phyloP scores from a whole-genome alignment of 2,329 filamentous ascomycete genomes.

The Trichophyton mentagrophytes region DNA sequence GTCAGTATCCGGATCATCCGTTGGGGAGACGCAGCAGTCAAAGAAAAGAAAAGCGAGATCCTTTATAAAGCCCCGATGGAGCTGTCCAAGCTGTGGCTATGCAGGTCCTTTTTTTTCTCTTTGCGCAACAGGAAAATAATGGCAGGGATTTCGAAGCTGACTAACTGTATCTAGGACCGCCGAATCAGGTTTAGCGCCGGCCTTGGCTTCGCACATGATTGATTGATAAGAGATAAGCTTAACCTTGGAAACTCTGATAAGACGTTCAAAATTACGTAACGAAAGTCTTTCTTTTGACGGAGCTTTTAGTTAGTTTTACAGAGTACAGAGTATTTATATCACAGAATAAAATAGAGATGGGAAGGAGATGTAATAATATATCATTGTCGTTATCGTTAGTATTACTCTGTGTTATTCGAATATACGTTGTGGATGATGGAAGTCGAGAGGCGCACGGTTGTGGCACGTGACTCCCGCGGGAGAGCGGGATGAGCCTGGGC shows the following conservation, averaged over 20 bases:
- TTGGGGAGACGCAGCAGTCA: neutral
- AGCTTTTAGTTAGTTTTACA: no score
- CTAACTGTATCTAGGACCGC: neutral
- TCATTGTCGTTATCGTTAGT: no score
- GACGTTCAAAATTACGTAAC: neutral
- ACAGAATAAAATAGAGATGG: no score
- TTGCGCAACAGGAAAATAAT: neutral
- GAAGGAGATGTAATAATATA: no score
- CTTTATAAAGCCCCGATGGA: neutral
- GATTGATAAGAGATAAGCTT: constrained; percentile 4
- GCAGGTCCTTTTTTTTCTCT: neutral
- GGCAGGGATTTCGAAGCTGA: neutral
- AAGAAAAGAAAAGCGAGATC: neutral
- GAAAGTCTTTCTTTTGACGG: neutral
- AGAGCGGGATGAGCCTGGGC: no score
- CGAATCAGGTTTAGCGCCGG: neutral
- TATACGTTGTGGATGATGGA: no score
- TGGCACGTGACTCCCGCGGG: no score
- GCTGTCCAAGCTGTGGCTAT: neutral
- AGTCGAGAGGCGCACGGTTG: no score
- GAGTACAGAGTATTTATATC: no score
- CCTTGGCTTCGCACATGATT: neutral
- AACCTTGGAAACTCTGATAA: neutral
- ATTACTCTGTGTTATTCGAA: no score
- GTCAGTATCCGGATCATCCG: neutral